Conservation (phyloP, 306 rosid species). For the Cucumis melo region DNA sequence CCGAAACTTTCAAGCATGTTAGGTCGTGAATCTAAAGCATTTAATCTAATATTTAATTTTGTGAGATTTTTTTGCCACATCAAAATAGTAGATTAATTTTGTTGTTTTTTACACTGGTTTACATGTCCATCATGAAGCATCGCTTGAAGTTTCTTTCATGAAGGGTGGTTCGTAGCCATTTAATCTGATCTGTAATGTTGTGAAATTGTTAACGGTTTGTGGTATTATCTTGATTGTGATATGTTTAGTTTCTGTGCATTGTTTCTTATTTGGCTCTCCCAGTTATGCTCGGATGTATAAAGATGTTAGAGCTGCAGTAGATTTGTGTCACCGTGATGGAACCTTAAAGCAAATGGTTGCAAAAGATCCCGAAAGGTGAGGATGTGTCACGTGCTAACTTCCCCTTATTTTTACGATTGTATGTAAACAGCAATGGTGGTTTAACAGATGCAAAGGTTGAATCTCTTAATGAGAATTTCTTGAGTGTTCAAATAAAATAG, state of each 20-base stretch:
- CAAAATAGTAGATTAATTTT: not conserved
- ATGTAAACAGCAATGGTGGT: too few species aligned
- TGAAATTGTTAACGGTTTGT: not conserved
- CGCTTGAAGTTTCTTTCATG: too few species aligned
- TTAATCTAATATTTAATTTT: not conserved
- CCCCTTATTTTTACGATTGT: too few species aligned
- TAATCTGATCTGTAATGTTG: not conserved
- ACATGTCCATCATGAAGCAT: not conserved
- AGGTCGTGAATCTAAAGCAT: not conserved
- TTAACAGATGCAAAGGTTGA: constrained; percentile 3
- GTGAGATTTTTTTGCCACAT: not conserved
- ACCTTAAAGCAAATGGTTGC: constrained; percentile 98
- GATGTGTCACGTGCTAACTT: too few species aligned
- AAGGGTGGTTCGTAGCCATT: not conserved
- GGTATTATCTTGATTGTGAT: not conserved
- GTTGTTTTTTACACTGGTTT: not conserved
- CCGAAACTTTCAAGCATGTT: not conserved
- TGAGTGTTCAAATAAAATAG: not conserved
- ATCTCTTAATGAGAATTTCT: not conserved
- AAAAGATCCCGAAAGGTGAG: constrained; percentile 70
- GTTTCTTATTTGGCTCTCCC: constrained; percentile 11
- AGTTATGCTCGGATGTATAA: constrained; percentile 81
- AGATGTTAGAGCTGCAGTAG: constrained; percentile 99
- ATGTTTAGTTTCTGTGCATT: not conserved
- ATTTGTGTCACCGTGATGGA: constrained; percentile 97